Percentiles rank a stretch among this genome's conserved stretches.
These are phyloP conservation scores for Sedum album DNA, from an alignment of 164 flowering plant species.

Conservation along the genomic window DNA sequence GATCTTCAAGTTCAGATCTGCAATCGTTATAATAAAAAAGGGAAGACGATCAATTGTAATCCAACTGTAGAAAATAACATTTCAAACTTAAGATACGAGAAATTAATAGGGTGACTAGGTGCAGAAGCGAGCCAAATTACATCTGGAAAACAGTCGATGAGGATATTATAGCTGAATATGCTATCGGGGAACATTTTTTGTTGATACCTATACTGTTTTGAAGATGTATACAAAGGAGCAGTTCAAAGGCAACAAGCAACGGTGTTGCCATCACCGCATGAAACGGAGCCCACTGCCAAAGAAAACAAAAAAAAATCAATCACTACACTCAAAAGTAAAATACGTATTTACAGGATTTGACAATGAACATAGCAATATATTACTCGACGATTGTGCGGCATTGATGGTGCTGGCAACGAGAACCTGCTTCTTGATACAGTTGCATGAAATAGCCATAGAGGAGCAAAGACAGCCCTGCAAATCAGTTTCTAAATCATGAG, in stretches of 20 bases:
- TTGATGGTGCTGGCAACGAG: slow-evolving; percentile 35
- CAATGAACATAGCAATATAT: neutral
- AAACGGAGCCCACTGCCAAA: slow-evolving; percentile 40
- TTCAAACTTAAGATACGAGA: neutral
- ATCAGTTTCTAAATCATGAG: neutral
- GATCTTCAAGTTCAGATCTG: slow-evolving; percentile 34
- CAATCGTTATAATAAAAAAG: slow-evolving; percentile 4
- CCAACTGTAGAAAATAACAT: neutral
- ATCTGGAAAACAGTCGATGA: neutral
- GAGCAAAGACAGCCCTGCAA: slow-evolving; percentile 30
- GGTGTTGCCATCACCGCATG: slow-evolving; percentile 37
- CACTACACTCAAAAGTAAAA: neutral
- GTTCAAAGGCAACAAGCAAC: slow-evolving; percentile 34
- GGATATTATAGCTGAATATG: neutral
- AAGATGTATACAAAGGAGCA: slow-evolving; percentile 32
- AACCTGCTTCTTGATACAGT: slow-evolving; percentile 36
- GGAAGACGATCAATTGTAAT: neutral
- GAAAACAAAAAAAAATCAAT: neutral
- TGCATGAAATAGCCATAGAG: slow-evolving; percentile 37
- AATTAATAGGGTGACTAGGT: neutral
- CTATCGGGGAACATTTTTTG: neutral
- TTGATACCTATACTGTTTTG: slow-evolving; percentile 26
- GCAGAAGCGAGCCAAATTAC: neutral
- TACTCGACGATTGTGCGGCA: slow-evolving; percentile 33
- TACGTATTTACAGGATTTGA: neutral